Conservation (phyloP, 805 yeast species). For the Suhomyces xylopsoci region DNA sequence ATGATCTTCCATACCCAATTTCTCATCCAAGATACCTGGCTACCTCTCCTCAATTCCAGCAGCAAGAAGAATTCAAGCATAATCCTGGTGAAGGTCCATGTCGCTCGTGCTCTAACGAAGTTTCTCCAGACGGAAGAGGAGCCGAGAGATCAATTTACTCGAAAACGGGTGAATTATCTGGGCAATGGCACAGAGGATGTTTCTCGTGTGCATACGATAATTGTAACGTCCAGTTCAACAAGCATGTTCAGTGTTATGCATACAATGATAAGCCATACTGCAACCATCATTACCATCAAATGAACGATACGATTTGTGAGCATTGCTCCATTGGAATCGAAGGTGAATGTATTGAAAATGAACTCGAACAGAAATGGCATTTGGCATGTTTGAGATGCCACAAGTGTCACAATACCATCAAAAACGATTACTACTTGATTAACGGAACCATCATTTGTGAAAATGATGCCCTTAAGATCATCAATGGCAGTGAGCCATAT, state of each 20-base stretch:
- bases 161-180: slow-evolving; percentile 78
- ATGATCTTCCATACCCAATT: slow-evolving; percentile 1
- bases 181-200: slow-evolving; percentile 92
- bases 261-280: slow-evolving; percentile 80
- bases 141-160: slow-evolving; percentile 67
- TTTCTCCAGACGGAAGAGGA: slow-evolving; percentile 40
- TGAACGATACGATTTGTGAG: slow-evolving; percentile 72
- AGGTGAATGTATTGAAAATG: slow-evolving; percentile 85
- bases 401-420: slow-evolving; percentile 51
- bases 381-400: slow-evolving; percentile 66
- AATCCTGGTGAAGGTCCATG: slow-evolving; percentile 79
- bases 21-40: not conserved
- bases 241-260: slow-evolving; percentile 69
- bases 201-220: slow-evolving; percentile 59
- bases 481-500: slow-evolving; percentile 22
- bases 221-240: slow-evolving; percentile 59
- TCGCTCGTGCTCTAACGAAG: slow-evolving; percentile 61
- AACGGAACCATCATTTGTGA: slow-evolving; percentile 54
- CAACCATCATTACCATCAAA: slow-evolving; percentile 67
- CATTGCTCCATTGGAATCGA: slow-evolving; percentile 76
- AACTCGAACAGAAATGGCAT: slow-evolving; percentile 70
- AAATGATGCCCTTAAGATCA: slow-evolving; percentile 31
- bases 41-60: not conserved
- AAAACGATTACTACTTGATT: slow-evolving; percentile 53
- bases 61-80: not conserved